phyloP scores from a whole-genome alignment of 1,139 yeast species.

The Kodamaea ohmeri region DNA sequence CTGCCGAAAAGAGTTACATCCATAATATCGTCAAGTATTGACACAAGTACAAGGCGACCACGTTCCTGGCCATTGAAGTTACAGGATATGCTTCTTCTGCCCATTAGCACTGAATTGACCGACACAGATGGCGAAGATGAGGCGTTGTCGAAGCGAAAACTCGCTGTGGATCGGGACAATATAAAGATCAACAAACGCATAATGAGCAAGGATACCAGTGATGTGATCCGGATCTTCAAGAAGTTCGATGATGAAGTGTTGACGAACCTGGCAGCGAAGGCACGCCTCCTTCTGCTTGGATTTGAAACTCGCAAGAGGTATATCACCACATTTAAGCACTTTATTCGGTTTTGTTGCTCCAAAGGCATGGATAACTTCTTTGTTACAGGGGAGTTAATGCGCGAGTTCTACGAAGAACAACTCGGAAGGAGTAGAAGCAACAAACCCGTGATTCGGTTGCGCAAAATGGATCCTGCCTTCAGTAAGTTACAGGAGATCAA shows the following conservation, averaged over 20 bases:
- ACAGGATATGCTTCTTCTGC: slow-evolving; percentile 4
- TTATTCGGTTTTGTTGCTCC: slow-evolving; percentile 18
- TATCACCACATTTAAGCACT: slow-evolving; percentile 21
- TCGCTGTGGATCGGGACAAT: slow-evolving; percentile 16
- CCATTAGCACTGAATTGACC: slow-evolving; percentile 1
- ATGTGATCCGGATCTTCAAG: slow-evolving; percentile 19
- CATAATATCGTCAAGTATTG: slow-evolving; percentile 9
- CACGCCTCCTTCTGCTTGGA: slow-evolving; percentile 17
- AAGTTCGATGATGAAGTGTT: slow-evolving; percentile 20
- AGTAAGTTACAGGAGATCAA: slow-evolving; percentile 20
- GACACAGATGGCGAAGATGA: slow-evolving; percentile 7
- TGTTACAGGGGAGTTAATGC: slow-evolving; percentile 20
- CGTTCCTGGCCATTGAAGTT: background rate
- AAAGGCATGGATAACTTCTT: slow-evolving; percentile 15
- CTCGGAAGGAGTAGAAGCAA: slow-evolving; percentile 16
- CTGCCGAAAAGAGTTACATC: slow-evolving; percentile 4
- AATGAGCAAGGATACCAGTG: slow-evolving; percentile 20
- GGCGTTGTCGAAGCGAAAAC: slow-evolving; percentile 13
- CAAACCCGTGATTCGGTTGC: slow-evolving; percentile 19
- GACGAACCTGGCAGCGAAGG: slow-evolving; percentile 18
- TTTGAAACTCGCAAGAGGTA: slow-evolving; percentile 20
- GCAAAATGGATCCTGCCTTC: slow-evolving; percentile 22
- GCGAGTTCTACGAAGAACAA: slow-evolving; percentile 19
- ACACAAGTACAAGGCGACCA: background rate
- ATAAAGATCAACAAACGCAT: slow-evolving; percentile 20